A percentile compares a stretch with the other conserved stretches of the same genome.
Conservation (phyloP, 257 asterid genomes). For the Fraxinus quadrangulata region DNA sequence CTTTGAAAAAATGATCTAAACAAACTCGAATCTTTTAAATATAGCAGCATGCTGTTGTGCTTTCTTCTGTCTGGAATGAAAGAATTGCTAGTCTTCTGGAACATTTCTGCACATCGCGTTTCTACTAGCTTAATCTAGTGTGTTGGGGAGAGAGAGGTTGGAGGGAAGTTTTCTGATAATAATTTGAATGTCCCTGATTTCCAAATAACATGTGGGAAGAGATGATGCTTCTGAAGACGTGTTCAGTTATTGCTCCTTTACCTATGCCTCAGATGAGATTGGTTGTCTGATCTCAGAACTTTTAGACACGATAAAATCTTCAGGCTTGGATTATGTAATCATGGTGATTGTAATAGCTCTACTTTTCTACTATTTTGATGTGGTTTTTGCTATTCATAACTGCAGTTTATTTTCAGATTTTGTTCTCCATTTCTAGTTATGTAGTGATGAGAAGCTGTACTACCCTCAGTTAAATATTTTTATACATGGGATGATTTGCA, state of each 20-base stretch:
- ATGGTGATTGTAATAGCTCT: background rate
- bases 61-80: background rate
- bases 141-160: background rate
- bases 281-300: background rate
- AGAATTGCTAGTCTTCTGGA: background rate
- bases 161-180: background rate
- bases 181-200: background rate
- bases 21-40: background rate
- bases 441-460: background rate
- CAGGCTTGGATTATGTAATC: background rate
- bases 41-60: background rate
- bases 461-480: slow-evolving; percentile 5
- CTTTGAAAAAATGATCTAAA: background rate
- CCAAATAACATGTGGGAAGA: background rate
- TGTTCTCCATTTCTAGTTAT: slow-evolving; percentile 10
- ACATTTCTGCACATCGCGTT: background rate
- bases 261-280: background rate
- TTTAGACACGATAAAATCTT: background rate
- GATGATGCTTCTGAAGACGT: background rate
- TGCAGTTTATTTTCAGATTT: background rate
- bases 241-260: background rate
- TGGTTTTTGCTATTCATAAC: background rate
- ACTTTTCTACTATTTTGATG: background rate
- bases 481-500: slow-evolving; percentile 2
- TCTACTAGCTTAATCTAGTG: background rate